These are phyloP conservation scores for Debaryomyces sp. DNA, from an alignment of 1,139 yeast genomes.

Conservation along the genomic window DNA sequence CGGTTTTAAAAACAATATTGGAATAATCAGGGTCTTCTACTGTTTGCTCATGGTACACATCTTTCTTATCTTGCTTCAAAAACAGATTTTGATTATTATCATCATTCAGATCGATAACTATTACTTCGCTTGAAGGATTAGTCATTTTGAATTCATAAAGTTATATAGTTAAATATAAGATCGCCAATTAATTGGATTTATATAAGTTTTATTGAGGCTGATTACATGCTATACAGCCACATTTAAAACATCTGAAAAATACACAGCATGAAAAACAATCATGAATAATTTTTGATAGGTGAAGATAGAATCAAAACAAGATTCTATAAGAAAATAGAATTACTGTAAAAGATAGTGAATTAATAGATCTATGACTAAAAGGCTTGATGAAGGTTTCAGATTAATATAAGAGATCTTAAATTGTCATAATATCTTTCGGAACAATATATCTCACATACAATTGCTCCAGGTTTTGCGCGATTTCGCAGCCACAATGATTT, in stretches of 20 bases:
- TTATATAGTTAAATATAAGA: not conserved
- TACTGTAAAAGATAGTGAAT: too few relatives aligned
- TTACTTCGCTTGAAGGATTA: not conserved
- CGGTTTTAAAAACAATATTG: conserved; percentile 5
- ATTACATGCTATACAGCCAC: not conserved
- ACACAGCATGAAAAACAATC: not conserved
- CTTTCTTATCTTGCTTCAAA: not conserved
- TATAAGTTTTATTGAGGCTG: not conserved
- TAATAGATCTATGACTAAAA: too few relatives aligned
- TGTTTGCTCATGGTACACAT: not conserved
- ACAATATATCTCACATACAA: too few relatives aligned
- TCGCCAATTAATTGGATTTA: not conserved
- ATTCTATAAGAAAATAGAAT: too few relatives aligned
- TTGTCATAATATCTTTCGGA: too few relatives aligned
- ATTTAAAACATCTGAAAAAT: not conserved
- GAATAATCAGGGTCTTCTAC: not conserved
- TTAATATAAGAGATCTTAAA: too few relatives aligned
- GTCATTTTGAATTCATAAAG: not conserved
- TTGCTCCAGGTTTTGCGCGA: too few relatives aligned
- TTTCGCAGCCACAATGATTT: too few relatives aligned
- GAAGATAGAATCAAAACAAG: not conserved
- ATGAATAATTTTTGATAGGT: not conserved
- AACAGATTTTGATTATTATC: not conserved
- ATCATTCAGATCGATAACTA: not conserved
- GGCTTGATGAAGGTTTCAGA: too few relatives aligned